Evolutionary conservation across 495 filamentous ascomycete genomes (phyloP), one percentile per base, ranked within the genome.

Genomic region (Parathielavia appendiculata): DNA sequence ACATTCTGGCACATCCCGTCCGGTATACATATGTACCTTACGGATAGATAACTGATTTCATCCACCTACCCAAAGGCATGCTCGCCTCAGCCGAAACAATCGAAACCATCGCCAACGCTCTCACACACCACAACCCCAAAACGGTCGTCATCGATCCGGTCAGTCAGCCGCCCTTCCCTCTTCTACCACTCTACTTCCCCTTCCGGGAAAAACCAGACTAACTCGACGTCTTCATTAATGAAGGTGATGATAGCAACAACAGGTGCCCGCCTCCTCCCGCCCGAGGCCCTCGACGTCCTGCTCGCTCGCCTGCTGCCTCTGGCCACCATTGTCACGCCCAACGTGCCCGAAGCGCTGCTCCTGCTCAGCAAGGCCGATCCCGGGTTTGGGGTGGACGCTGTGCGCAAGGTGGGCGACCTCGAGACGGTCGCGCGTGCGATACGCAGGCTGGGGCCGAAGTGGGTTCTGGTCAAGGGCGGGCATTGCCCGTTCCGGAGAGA

Each of bases 241-340:
- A 34, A 95, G 88, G 91, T 97, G 17, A 96, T 97, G 91, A 80
- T 96, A 16, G 88, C 92, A 9, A 97, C 92, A 1, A 89, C 84
- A 46, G 91, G 91, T 16, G 82, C 89, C 9, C 76, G 85, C 65
- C 75, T 97, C 36, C 75, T 97, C 9, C 88, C 90, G 1, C 67
- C 81, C 40, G 74, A 81, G 8, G 89, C 92, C 34, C 76, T 96
- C 38, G 60, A 78, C 35, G 79, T 74, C 26, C 70, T 97, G 19
- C 78, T 86, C 53, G 73, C 79, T 26, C 73, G 81, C 38, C 69
- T 97, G 14, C 80, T 97, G n/a, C 88, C 89, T 3, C 66, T 84
- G 47, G 82, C 91, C 0, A 92, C 85, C 1, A 73, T 98, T 49
- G 71, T 96, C 23, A 98, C 93, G 0, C 92, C 93, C 5, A 98